A percentile compares a stretch with the other conserved stretches of the same genome.
Conservation (phyloP, 306 rosid species). For the Cicer pinnatifidum region DNA sequence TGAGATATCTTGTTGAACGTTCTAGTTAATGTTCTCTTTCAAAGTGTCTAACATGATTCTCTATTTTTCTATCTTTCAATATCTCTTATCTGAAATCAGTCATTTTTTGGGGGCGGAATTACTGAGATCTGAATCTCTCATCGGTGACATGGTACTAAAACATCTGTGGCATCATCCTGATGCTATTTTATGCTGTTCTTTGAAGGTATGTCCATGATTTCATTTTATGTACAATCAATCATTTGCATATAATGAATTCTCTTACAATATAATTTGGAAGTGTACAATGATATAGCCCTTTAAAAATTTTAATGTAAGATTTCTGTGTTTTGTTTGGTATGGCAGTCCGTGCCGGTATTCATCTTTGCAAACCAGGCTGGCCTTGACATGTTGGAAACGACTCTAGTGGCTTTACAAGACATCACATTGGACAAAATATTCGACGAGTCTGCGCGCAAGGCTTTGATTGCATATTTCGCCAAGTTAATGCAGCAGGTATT, state of each 20-base stretch:
- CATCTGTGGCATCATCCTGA: slow-evolving; percentile 90
- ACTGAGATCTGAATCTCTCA: slow-evolving; percentile 66
- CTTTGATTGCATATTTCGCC: slow-evolving; percentile 72
- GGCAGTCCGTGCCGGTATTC: slow-evolving; percentile 82
- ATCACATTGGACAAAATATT: slow-evolving; percentile 90
- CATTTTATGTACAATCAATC: not conserved
- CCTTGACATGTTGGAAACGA: slow-evolving; percentile 96
- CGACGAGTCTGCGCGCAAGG: slow-evolving; percentile 82
- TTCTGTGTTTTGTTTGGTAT: slow-evolving; percentile 1
- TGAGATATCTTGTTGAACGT: not conserved
- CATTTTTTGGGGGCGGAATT: slow-evolving; percentile 65
- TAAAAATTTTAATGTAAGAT: not conserved
- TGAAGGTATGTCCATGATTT: slow-evolving; percentile 56
- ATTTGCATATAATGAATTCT: not conserved
- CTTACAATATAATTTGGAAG: not conserved
- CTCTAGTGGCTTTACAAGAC: slow-evolving; percentile 91
- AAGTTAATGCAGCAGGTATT: slow-evolving; percentile 93
- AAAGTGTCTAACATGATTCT: not conserved
- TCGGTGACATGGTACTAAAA: slow-evolving; percentile 67
- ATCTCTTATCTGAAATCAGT: slow-evolving; percentile 48
- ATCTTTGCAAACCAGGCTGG: slow-evolving; percentile 96
- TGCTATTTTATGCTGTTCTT: slow-evolving; percentile 90
- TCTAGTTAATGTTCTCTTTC: slow-evolving; percentile 3
- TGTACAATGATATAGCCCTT: not conserved
- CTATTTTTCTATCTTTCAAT: not conserved